These are phyloP conservation scores for Rhizopus delemar DNA, from an alignment of 371 early-diverging fungal species.

Conservation along the genomic window DNA sequence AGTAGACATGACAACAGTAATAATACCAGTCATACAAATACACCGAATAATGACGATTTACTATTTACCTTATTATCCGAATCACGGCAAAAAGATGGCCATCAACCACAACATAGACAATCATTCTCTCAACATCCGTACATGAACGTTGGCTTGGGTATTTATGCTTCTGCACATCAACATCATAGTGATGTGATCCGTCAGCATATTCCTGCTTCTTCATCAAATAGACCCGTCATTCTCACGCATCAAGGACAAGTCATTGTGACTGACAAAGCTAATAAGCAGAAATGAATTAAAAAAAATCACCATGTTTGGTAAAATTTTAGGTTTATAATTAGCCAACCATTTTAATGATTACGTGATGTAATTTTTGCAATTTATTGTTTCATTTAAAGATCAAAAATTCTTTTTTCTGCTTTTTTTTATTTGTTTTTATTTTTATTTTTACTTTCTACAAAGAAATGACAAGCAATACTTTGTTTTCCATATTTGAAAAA, in stretches of 20 bases:
- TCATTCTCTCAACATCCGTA: slow-evolving; percentile 21
- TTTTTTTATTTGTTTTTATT: background rate
- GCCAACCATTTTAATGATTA: background rate
- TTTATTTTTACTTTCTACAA: background rate
- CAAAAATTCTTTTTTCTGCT: background rate
- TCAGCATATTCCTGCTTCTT: slow-evolving; percentile 38
- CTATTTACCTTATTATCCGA: slow-evolving; percentile 19
- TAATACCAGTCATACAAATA: background rate
- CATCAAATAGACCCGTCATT: slow-evolving; percentile 21
- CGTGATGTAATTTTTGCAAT: slow-evolving; percentile 10
- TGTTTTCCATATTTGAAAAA: slow-evolving; percentile 31
- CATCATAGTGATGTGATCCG: slow-evolving; percentile 53
- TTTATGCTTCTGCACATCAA: slow-evolving; percentile 57
- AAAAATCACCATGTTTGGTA: slow-evolving; percentile 1
- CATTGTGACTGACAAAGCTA: slow-evolving; percentile 6
- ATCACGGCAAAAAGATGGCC: slow-evolving; percentile 13
- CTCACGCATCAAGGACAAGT: slow-evolving; percentile 31
- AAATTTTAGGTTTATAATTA: background rate
- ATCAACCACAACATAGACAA: slow-evolving; percentile 18
- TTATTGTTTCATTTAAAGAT: slow-evolving; percentile 1
- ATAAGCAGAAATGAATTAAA: background rate
- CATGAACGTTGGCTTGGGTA: slow-evolving; percentile 51
- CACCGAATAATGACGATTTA: slow-evolving; percentile 10
- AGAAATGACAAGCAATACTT: slow-evolving; percentile 14
- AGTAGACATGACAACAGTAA: background rate